These are phyloP conservation scores for Lindgomyces ingoldianus DNA, from an alignment of 495 filamentous ascomycete genomes.

Conservation along the genomic window DNA sequence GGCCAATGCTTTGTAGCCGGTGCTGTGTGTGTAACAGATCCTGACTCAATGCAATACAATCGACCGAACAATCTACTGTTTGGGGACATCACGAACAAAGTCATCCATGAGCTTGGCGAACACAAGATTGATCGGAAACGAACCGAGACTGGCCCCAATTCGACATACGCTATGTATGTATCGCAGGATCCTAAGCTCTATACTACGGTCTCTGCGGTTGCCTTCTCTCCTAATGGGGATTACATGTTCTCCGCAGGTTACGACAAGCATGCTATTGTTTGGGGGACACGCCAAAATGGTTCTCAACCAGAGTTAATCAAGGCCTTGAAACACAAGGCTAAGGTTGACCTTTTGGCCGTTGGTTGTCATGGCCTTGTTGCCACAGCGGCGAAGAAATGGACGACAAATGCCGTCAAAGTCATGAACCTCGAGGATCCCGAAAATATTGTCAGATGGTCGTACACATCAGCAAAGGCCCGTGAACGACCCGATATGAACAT, in stretches of 20 bases:
- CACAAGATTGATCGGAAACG: constrained; percentile 58
- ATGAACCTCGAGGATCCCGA: constrained; percentile 5
- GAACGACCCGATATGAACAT: constrained; percentile 54
- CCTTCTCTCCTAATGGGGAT: constrained; percentile 61
- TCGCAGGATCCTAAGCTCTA: constrained; percentile 71
- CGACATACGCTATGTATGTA: constrained; percentile 58
- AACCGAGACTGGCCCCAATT: constrained; percentile 52
- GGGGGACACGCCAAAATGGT: constrained; percentile 53
- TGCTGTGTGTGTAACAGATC: constrained; percentile 71
- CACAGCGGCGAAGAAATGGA: constrained; percentile 50
- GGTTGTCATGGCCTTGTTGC: constrained; percentile 49
- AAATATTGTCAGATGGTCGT: background rate
- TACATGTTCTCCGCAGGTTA: constrained; percentile 76
- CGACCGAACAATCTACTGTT: constrained; percentile 73
- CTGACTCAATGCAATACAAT: constrained; percentile 82
- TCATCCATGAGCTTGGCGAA: constrained; percentile 65
- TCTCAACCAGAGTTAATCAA: constrained; percentile 48
- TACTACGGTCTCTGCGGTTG: constrained; percentile 72
- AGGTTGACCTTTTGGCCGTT: constrained; percentile 70
- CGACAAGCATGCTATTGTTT: constrained; percentile 77
- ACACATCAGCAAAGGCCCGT: constrained; percentile 34
- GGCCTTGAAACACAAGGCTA: constrained; percentile 62
- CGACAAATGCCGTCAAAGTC: constrained; percentile 46
- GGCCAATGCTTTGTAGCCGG: constrained; percentile 54
- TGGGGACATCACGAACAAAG: constrained; percentile 59